These are phyloP conservation scores for Xylaria sp. DNA, from an alignment of 2,329 filamentous ascomycete species.

Conservation along the genomic window DNA sequence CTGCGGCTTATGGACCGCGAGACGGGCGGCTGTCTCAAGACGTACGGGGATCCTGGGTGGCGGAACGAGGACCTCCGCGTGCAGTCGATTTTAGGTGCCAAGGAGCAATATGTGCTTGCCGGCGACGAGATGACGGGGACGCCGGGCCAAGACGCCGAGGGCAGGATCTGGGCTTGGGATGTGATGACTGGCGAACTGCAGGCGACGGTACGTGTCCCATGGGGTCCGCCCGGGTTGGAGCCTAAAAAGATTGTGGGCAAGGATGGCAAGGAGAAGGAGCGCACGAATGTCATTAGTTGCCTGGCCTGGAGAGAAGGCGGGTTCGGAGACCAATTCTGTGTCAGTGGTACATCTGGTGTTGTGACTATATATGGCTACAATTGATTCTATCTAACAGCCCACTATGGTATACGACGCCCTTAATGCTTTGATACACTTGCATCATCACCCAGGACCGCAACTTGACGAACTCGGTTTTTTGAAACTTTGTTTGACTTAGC, in stretches of 20 bases:
- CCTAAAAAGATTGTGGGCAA: slow-evolving; percentile 59
- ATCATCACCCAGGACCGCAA: neutral
- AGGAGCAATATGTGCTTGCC: slow-evolving; percentile 77
- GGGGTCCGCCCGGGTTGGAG: slow-evolving; percentile 58
- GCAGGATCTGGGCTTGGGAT: slow-evolving; percentile 81
- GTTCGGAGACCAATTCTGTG: slow-evolving; percentile 69
- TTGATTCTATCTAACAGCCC: slow-evolving; percentile 22
- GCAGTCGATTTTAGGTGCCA: slow-evolving; percentile 74
- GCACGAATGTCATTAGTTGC: slow-evolving; percentile 66
- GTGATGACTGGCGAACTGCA: slow-evolving; percentile 73
- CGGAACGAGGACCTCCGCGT: slow-evolving; percentile 75
- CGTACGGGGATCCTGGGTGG: slow-evolving; percentile 65
- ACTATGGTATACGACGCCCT: neutral
- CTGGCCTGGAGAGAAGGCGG: slow-evolving; percentile 67
- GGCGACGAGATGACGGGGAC: slow-evolving; percentile 70
- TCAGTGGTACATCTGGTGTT: slow-evolving; percentile 67
- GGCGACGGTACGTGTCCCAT: slow-evolving; percentile 64
- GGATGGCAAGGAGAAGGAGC: slow-evolving; percentile 65
- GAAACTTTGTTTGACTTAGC: slow-evolving; percentile 19
- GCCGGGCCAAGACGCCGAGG: slow-evolving; percentile 49
- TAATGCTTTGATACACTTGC: neutral
- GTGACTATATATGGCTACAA: slow-evolving; percentile 66
- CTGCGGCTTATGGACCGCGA: slow-evolving; percentile 81
- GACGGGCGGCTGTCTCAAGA: slow-evolving; percentile 74
- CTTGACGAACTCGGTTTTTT: neutral